phyloP scores from a whole-genome alignment of 164 flowering plant species.

The Dillenia turbinata region DNA sequence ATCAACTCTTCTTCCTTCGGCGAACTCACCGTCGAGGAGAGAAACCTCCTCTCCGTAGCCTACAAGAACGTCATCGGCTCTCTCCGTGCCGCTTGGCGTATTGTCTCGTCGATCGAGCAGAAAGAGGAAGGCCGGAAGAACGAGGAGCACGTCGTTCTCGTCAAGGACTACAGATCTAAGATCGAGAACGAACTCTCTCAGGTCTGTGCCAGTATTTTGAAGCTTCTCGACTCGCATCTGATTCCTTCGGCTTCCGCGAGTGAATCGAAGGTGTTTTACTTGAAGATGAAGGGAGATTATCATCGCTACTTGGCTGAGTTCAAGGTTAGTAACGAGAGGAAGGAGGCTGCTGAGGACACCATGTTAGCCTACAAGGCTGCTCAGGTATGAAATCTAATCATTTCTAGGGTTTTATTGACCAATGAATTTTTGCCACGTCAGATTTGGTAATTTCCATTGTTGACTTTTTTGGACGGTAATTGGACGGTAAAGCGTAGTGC shows the following conservation, averaged over 20 bases:
- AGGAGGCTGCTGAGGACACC: constrained; percentile 33
- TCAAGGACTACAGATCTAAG: constrained; percentile 24
- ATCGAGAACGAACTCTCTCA: constrained; percentile 24
- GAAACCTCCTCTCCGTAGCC: constrained; percentile 24
- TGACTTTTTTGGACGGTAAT: not conserved
- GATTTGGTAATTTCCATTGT: not conserved
- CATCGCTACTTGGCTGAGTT: constrained; percentile 31
- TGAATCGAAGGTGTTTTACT: constrained; percentile 35
- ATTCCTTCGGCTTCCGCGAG: constrained; percentile 23
- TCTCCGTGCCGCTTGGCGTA: constrained; percentile 31
- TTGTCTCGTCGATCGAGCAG: constrained; percentile 21
- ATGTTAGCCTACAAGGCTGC: constrained; percentile 38
- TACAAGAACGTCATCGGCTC: constrained; percentile 35
- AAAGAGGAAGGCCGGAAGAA: constrained; percentile 30
- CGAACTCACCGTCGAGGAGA: constrained; percentile 33
- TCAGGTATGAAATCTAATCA: constrained; percentile 16
- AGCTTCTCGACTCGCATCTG: constrained; percentile 27
- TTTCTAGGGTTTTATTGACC: not conserved
- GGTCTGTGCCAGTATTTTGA: constrained; percentile 24
- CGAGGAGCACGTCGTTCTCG: constrained; percentile 25
- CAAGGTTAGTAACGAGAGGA: constrained; percentile 26
- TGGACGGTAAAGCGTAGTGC: too few relatives aligned
- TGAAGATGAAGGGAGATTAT: constrained; percentile 42
- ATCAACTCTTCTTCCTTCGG: constrained; percentile 10
- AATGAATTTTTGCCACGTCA: too few relatives aligned